A percentile compares a stretch with the other conserved stretches of the same genome.
Conservation (phyloP, 2,329 filamentous ascomycete species). For the Drechslerella coelobrocha region DNA sequence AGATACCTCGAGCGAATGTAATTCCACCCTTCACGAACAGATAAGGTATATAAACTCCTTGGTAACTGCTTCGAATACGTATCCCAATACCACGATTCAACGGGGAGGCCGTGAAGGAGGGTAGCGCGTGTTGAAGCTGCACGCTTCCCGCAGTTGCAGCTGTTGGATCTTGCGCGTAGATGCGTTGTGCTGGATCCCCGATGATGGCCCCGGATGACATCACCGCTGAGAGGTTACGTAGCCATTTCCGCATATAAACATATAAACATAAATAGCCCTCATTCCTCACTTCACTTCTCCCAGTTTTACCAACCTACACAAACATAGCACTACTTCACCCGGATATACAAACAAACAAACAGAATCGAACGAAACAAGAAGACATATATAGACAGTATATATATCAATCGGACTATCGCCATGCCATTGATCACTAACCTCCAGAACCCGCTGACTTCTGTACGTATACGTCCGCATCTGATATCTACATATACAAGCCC, state of each 20-base stretch:
- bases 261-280: neutral
- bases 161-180: no score
- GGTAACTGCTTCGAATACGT: no score
- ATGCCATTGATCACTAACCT: conserved; percentile 48
- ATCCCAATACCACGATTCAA: no score
- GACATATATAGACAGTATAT: conserved; percentile 8
- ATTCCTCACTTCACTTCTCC: neutral
- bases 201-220: no score
- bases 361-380: neutral
- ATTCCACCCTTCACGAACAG: neutral
- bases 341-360: neutral
- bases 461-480: neutral
- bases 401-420: no score
- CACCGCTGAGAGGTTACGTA: no score
- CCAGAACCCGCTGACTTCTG: conserved; percentile 45
- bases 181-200: no score
- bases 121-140: no score
- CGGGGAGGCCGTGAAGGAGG: no score
- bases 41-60: neutral
- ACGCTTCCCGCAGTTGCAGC: no score
- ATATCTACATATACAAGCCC: neutral
- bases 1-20: neutral
- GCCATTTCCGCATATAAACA: neutral
- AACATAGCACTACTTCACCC: neutral
- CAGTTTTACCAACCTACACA: neutral